Evolutionary conservation across 2,329 filamentous ascomycete genomes (phyloP), one percentile per base, ranked within the genome.

Genomic region (Mycosphaerella sp.): DNA sequence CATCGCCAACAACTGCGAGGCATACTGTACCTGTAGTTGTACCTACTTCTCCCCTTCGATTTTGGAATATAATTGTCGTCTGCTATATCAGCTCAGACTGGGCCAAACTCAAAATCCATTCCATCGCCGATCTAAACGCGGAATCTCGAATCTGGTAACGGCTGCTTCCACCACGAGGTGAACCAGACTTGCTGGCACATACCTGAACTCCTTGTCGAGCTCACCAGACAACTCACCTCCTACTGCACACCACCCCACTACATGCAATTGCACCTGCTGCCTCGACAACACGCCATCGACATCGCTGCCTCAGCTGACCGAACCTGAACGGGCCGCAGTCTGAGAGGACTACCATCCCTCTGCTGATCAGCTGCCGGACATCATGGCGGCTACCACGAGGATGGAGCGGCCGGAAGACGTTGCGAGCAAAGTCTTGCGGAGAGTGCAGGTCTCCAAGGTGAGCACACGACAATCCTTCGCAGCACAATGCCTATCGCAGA

Each of bases 401-500:
- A 39, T 59, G 30, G 59, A 62, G 51, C 53, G 53, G 41, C 61
- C 61, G 37, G 64, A 67, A 37, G 66, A 68, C 61, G 64, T 70
- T 52, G 66, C 67, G 18, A 64, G 53, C 51, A 66, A 63, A 57
- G 67, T 70, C 41, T 58, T 70, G 57, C 55, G 66, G 51, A 60
- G 67, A 58, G 66, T 65, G n/a, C 66, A 70, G 46, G 66, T 70
- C 45, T 68, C 66, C 39, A 69, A 69, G 66, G 67, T 69, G 50
- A 53, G 64, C 46, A 46, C 44, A 40, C 46, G 14, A 49, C 41
- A 32, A 34, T 44, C 8, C 6, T 8, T 12, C 13, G 6, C 13
- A 34, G 14, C 32, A 39, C 8, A 18, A 34, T 36, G 10, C 28
- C 2, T 12, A 32, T 10, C 18, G 42, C 48, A 41, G 25, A 42